Evolutionary conservation across 441 rosid species (phyloP), one percentile per base, ranked within the genome.

Genomic region (Biscutella auriculata): DNA sequence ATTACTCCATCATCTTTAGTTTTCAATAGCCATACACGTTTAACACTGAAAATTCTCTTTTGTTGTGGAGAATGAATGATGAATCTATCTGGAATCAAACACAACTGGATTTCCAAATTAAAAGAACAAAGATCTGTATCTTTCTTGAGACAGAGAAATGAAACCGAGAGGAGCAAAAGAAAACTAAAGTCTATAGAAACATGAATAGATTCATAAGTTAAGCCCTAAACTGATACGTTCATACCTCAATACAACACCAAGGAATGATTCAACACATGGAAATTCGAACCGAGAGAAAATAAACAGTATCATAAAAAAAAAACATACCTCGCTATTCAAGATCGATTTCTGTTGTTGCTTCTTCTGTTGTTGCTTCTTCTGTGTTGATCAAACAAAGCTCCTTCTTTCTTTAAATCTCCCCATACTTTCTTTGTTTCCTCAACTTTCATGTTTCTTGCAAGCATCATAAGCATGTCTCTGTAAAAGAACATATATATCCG

Each of bases 381-480:
- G n/a, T 92, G 97, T 53, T 88, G 97, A 64, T 88, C 94, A 59
- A 92, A 92, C 70, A 84, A 64, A 70, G 88, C 90, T 50, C 71
- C 86, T 65, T 84, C 97, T 42, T 65, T 65, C 74, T 73, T 92
- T 63, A 86, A 65, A 76, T 92, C 97, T 67, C 73, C 79, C 95
- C 90, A 84, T 35, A 86, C 92, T 63, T n/a, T 64, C 62, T 71
- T 78, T 8, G 75, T 79, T 66, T 84, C 88, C 5, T 73, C 84
- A 13, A 79, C 83, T 46, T 72, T 84, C 68, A 30, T 84, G 83
- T 86, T 83, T 73, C 92, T 82, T 10, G 95, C 97, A 27, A 88
- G 94, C 94, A 82, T 80, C 85, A 86, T 80, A 6, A 92, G 83
- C 94, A 86, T 92, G 75, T 92, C 98, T 70, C 95, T 74, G 73